Conservation (phyloP, 73 alveolate genomes). For the Chromera velia region DNA sequence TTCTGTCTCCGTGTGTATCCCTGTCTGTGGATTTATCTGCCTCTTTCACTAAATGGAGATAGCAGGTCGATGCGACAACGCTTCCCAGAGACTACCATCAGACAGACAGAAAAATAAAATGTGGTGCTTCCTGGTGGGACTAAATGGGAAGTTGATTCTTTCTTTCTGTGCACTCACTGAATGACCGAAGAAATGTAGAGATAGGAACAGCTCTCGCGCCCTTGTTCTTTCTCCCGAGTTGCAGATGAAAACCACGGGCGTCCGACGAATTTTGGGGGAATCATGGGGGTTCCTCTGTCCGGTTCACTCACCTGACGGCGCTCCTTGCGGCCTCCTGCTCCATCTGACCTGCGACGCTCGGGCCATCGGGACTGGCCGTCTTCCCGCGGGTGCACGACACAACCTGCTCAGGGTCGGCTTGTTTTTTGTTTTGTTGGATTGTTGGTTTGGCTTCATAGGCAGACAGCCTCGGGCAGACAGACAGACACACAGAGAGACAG, state of each 20-base stretch:
- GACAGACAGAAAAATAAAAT: not conserved
- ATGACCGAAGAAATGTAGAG: not conserved
- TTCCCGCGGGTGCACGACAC: not conserved
- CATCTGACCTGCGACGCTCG: not conserved
- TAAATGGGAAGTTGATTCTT: not conserved
- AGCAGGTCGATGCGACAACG: conserved; percentile 13
- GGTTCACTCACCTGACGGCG: conserved; percentile 99
- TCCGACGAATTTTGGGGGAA: conserved; percentile 94
- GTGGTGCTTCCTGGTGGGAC: not conserved
- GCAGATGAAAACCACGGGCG: conserved; percentile 90
- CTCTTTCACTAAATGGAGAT: not conserved
- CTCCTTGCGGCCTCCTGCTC: conserved; percentile 92
- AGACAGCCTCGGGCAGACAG: no score
- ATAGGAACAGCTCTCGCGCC: not conserved
- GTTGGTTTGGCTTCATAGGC: no score
- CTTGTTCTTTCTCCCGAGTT: not conserved
- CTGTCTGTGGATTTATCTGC: not conserved
- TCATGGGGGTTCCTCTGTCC: conserved; percentile 99
- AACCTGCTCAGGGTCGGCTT: not conserved
- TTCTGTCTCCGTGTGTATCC: not conserved
- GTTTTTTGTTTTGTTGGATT: conserved; percentile 16
- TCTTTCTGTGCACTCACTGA: not conserved
- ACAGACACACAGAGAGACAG: no score
- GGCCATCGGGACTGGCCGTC: not conserved
- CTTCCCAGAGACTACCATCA: not conserved